Base-by-base conservation (phyloP, 176 grass and related monocot species). In the Chrysopogon serrulatus region DNA sequence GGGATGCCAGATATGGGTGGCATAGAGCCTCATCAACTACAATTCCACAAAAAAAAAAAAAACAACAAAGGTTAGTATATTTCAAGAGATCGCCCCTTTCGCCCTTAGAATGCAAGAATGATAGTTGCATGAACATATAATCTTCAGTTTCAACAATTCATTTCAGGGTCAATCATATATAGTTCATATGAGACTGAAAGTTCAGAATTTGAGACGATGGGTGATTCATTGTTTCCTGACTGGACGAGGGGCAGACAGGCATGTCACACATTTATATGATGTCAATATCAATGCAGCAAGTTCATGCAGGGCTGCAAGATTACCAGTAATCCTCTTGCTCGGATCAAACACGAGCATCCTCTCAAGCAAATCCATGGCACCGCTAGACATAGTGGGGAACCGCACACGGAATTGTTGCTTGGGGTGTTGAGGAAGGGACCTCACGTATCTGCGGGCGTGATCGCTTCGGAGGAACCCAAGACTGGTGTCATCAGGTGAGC, bases 291-390 rank as follows among this genome's bases (percentile, higher is more conserved):
- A 82, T 77, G 76, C 45, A 86, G 47, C 53, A 83, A 70, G 54
- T 86, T 47, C 47, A 85, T 76, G 39, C n/a, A 57, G 78, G 51
- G 74, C 68, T 79, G 40, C 85, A 87, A 87, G 31, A 83, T 79
- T 92, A 98, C 96, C 96, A 68, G 96, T 90, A 87, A 98, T 98
- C 78, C 93, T 90, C 80, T 92, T 98, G 91, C 93, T 95, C 51
- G 96, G 96, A 88, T 98, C 93, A 85, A 98, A 98, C 53, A 98
- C 87, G 62, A 98, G 96, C 96, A 98, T 98, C 90, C 87, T 98
- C 83, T 95, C 93, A 24, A 98, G 93, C 89, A 98, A 95, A 88
- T 98, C 93, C 84, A 92, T 77, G 49, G 96, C 96, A 26, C 96
- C 91, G 81, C 47, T 83, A 37, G 93, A 98, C 91, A 93, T 90